These are phyloP conservation scores for Hordeum vulgare DNA, from an alignment of 176 grass and related monocot genomes.

Conservation along the genomic window MorexV3_pseudomolecules_assembly NC_058519.1:617183397-617183896, in stretches of 20 bases:
- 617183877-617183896: slow-evolving; percentile 27
- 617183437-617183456: background rate
- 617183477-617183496: background rate
- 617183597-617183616: slow-evolving; percentile 20
- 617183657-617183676: slow-evolving; percentile 20
- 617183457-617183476: background rate
- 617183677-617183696: slow-evolving; percentile 26
- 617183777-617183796: background rate
- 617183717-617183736: background rate
- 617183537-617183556: background rate
- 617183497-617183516: slow-evolving; percentile 16
- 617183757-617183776: background rate
- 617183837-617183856: background rate
- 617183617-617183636: slow-evolving; percentile 21
- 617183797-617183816: background rate
- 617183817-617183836: background rate
- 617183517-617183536: slow-evolving; percentile 20
- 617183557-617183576: background rate
- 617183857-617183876: slow-evolving; percentile 14
- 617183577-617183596: slow-evolving; percentile 37
- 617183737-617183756: background rate
- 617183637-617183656: slow-evolving; percentile 20
- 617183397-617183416: slow-evolving; percentile 43
- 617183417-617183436: background rate
- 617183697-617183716: slow-evolving; percentile 39